Evolutionary conservation across 768 basidiomycete genomes (phyloP), one percentile per base, ranked within the genome.

Genomic region (Suillus paluster): DNA sequence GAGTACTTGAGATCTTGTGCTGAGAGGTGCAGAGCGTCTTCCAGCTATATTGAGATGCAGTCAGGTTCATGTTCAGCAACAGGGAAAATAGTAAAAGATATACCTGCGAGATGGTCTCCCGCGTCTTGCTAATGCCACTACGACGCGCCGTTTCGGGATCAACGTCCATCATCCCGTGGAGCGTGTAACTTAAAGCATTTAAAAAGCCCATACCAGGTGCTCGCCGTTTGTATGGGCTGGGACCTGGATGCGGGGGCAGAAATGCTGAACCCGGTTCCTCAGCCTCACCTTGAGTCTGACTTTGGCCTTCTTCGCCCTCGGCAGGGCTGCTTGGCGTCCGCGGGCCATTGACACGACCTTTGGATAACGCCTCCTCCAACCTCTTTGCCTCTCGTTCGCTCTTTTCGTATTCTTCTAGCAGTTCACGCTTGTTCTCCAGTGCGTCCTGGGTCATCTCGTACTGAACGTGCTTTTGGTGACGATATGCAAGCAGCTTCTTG

Each of bases 111-210:
- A 98, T 97, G 21, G 86, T 86, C 77, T 99, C 97, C 67, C 93
- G 85, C 5, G 95, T 95, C 80, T 97, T 98, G 64, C 91, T 91
- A 65, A 99, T 99, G 57, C 89, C 86, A 70, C 91, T 98, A 65
- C 97, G 83, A 63, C 97, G 81, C 6, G 97, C 96, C 19, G 92
- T 93, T 79, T 99, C 97, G 3, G 97, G 97, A 77, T 99, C 97
- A 19, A 92, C 92, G 68, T 99, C 97, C 90, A 99, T 98, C 89
- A 99, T 96, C 5, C 97, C 96, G 67, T 96, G 95, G 59, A 99
- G 74, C 25, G 95, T 96, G 76, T 97, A 96, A 70, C 91, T 95
- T 46, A 99, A 79, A 17, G 97, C 97, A 67, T 88, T 94, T 39
- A 99, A 70, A 25, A 99, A 78, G 21, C 94, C 95, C 83, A 92